These are phyloP conservation scores for Fragilaria crotonensis DNA, from an alignment of 108 stramenopile genomes.

Conservation along the genomic window DNA sequence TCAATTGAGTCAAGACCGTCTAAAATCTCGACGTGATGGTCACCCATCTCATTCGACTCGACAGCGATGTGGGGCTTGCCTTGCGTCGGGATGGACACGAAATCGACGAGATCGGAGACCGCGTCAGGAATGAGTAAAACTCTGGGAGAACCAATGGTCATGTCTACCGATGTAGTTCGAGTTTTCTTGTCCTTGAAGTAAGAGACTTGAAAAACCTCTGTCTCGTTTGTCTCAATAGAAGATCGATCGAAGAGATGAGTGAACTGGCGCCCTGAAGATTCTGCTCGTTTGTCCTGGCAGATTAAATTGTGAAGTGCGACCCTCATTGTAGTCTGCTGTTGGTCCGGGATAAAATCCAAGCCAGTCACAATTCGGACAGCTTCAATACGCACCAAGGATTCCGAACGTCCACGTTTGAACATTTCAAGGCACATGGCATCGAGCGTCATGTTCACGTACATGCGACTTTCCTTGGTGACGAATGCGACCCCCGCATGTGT, in stretches of 20 bases:
- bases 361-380: slow-evolving; percentile 48
- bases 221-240: slow-evolving; percentile 16
- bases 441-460: slow-evolving; percentile 49
- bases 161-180: slow-evolving; percentile 20
- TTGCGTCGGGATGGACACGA: slow-evolving; percentile 15
- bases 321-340: slow-evolving; percentile 22
- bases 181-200: slow-evolving; percentile 33
- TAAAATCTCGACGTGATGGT: not conserved
- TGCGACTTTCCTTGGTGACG: slow-evolving; percentile 33
- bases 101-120: slow-evolving; percentile 55
- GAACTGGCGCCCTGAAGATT: slow-evolving; percentile 34
- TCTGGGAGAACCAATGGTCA: slow-evolving; percentile 69
- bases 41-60: not conserved
- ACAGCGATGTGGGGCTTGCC: not conserved
- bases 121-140: slow-evolving; percentile 70
- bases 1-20: not conserved
- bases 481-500: slow-evolving; percentile 64
- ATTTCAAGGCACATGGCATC: slow-evolving; percentile 49
- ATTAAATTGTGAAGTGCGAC: slow-evolving; percentile 60
- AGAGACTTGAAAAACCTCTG: slow-evolving; percentile 44
- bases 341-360: slow-evolving; percentile 43
- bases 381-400: slow-evolving; percentile 47
- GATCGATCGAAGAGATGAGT: slow-evolving; percentile 38
- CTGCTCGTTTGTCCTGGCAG: slow-evolving; percentile 51
- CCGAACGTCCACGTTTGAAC: slow-evolving; percentile 23